Conservation (phyloP, 305 asterid species). For the Salvia sclarea region DNA sequence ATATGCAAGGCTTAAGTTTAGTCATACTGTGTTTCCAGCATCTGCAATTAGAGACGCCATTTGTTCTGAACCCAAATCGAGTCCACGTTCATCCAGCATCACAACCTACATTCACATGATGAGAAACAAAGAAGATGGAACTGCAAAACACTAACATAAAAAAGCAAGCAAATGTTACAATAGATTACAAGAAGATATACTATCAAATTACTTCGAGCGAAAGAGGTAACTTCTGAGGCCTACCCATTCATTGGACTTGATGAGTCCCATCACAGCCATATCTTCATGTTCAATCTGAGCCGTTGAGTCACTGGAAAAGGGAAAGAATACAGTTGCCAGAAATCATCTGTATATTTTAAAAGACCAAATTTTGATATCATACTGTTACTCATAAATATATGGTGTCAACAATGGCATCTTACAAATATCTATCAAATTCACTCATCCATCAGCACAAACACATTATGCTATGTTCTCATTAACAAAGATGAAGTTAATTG, state of each 20-base stretch:
- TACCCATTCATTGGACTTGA: constrained; percentile 83
- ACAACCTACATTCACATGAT: constrained; percentile 55
- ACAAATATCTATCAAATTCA: background rate
- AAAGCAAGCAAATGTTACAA: background rate
- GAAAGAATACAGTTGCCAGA: constrained; percentile 25
- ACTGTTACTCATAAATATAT: background rate
- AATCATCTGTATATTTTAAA: background rate
- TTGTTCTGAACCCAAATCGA: constrained; percentile 58
- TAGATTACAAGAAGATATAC: background rate
- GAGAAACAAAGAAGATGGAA: constrained; percentile 15
- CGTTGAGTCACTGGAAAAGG: constrained; percentile 48
- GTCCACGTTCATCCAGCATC: constrained; percentile 75
- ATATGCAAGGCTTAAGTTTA: background rate
- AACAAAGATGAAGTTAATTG: background rate
- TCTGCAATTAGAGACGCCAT: constrained; percentile 77
- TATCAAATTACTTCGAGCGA: background rate
- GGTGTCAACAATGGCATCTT: background rate
- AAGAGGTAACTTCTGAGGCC: constrained; percentile 4
- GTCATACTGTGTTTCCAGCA: constrained; percentile 61
- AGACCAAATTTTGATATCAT: background rate
- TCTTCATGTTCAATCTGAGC: constrained; percentile 88
- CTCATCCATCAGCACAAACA: constrained; percentile 9
- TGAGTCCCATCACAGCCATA: constrained; percentile 49
- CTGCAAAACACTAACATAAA: background rate
- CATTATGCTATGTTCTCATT: background rate